Evolutionary conservation across 305 asterid genomes (phyloP).

Genomic region (Caryopteris hybrid): DNA sequence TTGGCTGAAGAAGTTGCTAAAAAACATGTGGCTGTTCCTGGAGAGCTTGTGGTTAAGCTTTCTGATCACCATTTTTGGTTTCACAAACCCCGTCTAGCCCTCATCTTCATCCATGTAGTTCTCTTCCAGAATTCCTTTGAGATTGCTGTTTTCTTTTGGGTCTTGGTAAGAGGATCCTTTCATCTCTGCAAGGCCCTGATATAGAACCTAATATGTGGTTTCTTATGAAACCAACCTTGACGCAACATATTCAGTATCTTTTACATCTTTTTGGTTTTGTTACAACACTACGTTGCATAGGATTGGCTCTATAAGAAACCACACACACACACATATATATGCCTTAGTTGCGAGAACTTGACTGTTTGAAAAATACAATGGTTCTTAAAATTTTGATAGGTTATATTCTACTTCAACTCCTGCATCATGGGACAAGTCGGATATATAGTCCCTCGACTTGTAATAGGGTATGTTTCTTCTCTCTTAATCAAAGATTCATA

Average conservation of each 20-base stretch:
- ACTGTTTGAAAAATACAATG: too few relatives aligned
- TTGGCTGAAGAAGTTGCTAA: slow-evolving; percentile 60
- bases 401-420: slow-evolving; percentile 46
- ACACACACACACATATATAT: too few relatives aligned
- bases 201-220: too few relatives aligned
- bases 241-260: too few relatives aligned
- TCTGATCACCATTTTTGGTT: slow-evolving; percentile 81
- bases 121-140: slow-evolving; percentile 76
- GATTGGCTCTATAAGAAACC: too few relatives aligned
- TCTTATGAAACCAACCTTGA: too few relatives aligned
- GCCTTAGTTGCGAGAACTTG: too few relatives aligned
- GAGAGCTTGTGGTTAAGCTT: slow-evolving; percentile 55
- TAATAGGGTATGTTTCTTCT: slow-evolving; percentile 44
- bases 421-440: slow-evolving; percentile 68
- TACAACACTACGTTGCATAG: too few relatives aligned
- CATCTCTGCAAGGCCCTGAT: too few relatives aligned
- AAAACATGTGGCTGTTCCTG: slow-evolving; percentile 44
- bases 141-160: slow-evolving; percentile 77
- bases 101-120: slow-evolving; percentile 50
- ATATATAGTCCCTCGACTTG: slow-evolving; percentile 58
- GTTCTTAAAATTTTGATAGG: slow-evolving; percentile 27
- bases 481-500: too few relatives aligned
- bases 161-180: slow-evolving; percentile 37
- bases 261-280: too few relatives aligned
- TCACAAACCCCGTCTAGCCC: slow-evolving; percentile 48